These are phyloP conservation scores for Solanum hybrid DNA, from an alignment of 305 asterid species.

Conservation along the genomic window DNA sequence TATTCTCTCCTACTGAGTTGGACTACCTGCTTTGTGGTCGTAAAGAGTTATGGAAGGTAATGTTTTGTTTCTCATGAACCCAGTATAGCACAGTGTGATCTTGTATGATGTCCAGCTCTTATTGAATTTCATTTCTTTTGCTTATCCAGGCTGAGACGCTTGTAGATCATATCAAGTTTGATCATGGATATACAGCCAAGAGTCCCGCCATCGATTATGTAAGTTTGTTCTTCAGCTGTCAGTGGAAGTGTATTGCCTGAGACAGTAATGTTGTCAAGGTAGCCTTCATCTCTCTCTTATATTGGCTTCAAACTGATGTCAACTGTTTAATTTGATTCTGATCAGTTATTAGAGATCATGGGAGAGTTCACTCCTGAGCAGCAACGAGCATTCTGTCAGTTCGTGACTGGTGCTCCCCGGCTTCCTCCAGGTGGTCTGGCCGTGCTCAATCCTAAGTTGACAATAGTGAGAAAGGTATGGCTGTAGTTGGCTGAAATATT, in stretches of 20 bases:
- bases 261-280: neutral
- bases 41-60: conserved; percentile 93
- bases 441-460: conserved; percentile 75
- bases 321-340: neutral
- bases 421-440: conserved; percentile 97
- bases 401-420: conserved; percentile 98
- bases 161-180: conserved; percentile 89
- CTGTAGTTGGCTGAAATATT: neutral
- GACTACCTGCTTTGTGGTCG: conserved; percentile 92
- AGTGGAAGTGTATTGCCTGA: neutral
- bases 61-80: conserved; percentile 1
- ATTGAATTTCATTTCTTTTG: conserved; percentile 4
- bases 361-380: conserved; percentile 85
- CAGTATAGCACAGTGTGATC: neutral
- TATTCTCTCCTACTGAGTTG: conserved; percentile 84
- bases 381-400: conserved; percentile 94
- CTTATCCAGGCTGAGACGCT: conserved; percentile 72
- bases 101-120: conserved; percentile 3
- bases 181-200: conserved; percentile 96
- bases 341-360: conserved; percentile 86
- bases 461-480: conserved; percentile 87
- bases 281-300: neutral
- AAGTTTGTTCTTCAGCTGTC: conserved; percentile 14
- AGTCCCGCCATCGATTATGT: conserved; percentile 82
- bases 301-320: neutral